These are phyloP conservation scores for Linum lewisii DNA, from an alignment of 345 rosid species.

Conservation along the genomic window DNA sequence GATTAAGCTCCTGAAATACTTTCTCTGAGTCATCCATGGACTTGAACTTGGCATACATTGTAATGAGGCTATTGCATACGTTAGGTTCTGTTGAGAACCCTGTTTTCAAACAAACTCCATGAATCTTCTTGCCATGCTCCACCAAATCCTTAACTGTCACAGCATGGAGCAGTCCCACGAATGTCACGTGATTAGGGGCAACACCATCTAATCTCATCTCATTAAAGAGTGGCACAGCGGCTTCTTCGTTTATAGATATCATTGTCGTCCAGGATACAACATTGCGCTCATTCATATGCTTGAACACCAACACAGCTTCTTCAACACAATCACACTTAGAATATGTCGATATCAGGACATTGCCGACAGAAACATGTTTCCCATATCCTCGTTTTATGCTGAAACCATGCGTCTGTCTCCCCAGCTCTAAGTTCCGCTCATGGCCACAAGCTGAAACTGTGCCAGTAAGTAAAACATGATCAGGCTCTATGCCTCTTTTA, in stretches of 20 bases:
- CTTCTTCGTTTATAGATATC: slow-evolving; percentile 46
- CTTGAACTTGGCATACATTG: slow-evolving; percentile 77
- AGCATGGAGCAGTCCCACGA: slow-evolving; percentile 54
- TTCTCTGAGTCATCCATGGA: slow-evolving; percentile 42
- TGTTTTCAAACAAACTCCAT: slow-evolving; percentile 48
- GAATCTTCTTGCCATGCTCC: slow-evolving; percentile 47
- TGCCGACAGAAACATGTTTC: slow-evolving; percentile 50
- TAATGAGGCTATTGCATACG: slow-evolving; percentile 62
- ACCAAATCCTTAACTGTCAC: slow-evolving; percentile 31
- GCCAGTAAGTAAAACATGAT: slow-evolving; percentile 76
- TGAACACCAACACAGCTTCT: slow-evolving; percentile 49
- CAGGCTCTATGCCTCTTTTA: slow-evolving; percentile 52
- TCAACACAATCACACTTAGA: slow-evolving; percentile 45
- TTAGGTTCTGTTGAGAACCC: slow-evolving; percentile 40
- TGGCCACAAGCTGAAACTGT: slow-evolving; percentile 71
- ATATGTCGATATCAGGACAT: slow-evolving; percentile 68
- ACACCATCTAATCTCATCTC: slow-evolving; percentile 61
- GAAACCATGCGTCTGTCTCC: slow-evolving; percentile 72
- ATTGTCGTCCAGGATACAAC: slow-evolving; percentile 86
- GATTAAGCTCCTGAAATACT: slow-evolving; percentile 46
- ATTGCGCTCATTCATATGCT: slow-evolving; percentile 47
- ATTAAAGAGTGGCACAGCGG: slow-evolving; percentile 46
- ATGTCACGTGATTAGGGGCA: slow-evolving; percentile 71
- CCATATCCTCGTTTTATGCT: slow-evolving; percentile 55
- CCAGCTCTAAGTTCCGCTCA: slow-evolving; percentile 47